Conservation (phyloP, 306 rosid genomes). For the Vachellia collinsii region DNA sequence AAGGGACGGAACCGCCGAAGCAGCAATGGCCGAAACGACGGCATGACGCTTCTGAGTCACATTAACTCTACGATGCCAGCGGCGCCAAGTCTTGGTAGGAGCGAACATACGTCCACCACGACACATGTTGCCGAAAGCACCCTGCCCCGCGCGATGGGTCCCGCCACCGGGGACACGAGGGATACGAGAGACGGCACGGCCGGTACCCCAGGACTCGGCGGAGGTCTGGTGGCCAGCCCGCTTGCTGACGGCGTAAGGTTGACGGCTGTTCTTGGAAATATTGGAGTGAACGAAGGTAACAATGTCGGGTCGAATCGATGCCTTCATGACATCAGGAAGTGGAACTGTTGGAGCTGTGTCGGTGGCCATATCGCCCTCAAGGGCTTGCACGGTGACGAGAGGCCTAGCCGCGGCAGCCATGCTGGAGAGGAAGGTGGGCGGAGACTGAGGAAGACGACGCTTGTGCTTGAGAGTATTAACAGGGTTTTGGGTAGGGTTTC, state of each 20-base stretch:
- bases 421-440: slow-evolving; percentile 1
- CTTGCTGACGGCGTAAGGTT: slow-evolving; percentile 15
- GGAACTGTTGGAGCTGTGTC: slow-evolving; percentile 40
- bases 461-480: too few relatives aligned
- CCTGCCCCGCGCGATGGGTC: slow-evolving; percentile 73
- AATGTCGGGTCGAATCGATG: slow-evolving; percentile 45
- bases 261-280: slow-evolving; percentile 16
- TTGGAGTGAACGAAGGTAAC: slow-evolving; percentile 19
- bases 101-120: slow-evolving; percentile 79
- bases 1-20: slow-evolving; percentile 60
- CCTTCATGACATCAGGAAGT: slow-evolving; percentile 59
- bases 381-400: slow-evolving; percentile 56
- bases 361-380: slow-evolving; percentile 68
- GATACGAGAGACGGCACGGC: slow-evolving; percentile 60
- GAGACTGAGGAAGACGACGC: background rate
- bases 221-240: slow-evolving; percentile 24
- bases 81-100: slow-evolving; percentile 80
- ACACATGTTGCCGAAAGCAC: slow-evolving; percentile 76
- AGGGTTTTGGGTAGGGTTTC: slow-evolving; percentile 12
- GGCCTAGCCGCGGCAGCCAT: slow-evolving; percentile 62
- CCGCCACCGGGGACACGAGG: slow-evolving; percentile 76
- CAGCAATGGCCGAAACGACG: slow-evolving; percentile 66
- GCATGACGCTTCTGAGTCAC: slow-evolving; percentile 68
- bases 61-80: slow-evolving; percentile 69
- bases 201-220: slow-evolving; percentile 21